Evolutionary conservation across 208 protist genomes (phyloP).

Genomic region (Leptomonas pyrrhocoris): DNA sequence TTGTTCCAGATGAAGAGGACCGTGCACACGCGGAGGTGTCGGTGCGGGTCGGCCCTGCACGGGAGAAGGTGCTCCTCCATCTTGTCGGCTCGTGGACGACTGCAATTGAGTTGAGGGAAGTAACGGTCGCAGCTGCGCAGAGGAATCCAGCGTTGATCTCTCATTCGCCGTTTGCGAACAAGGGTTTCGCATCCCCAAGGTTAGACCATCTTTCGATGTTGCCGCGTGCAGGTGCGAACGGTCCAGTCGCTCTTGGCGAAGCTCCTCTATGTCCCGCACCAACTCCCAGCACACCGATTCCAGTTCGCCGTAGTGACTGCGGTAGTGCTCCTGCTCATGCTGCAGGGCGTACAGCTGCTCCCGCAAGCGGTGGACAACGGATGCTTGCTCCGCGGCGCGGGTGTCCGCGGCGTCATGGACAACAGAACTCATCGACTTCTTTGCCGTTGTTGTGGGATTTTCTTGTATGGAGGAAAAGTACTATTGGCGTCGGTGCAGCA

Average conservation of each 20-base stretch:
- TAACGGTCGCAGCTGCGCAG: not conserved
- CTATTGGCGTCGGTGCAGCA: too few species aligned
- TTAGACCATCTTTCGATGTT: not conserved
- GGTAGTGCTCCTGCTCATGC: slow-evolving; percentile 6
- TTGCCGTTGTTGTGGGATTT: too few species aligned
- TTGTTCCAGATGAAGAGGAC: not conserved
- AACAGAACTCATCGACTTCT: too few species aligned
- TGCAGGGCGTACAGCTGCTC: slow-evolving; percentile 10
- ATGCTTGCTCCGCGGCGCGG: slow-evolving; percentile 1
- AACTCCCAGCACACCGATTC: slow-evolving; percentile 29
- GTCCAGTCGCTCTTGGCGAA: not conserved
- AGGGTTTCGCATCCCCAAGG: not conserved
- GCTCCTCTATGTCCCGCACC: slow-evolving; percentile 7
- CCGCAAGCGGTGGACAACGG: slow-evolving; percentile 3
- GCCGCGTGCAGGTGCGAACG: not conserved
- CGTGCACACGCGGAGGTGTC: not conserved
- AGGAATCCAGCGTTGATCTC: not conserved
- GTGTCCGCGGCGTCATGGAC: not conserved
- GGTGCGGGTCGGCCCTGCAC: too few species aligned
- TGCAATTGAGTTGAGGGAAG: not conserved
- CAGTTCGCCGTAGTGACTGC: slow-evolving; percentile 9
- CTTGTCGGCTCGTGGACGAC: not conserved
- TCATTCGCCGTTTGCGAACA: not conserved
- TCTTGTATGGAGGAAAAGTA: too few species aligned
- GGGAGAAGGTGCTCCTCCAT: not conserved